phyloP scores from a whole-genome alignment of 352 stramenopile genomes.

The Globisporangium spinosum region DNA sequence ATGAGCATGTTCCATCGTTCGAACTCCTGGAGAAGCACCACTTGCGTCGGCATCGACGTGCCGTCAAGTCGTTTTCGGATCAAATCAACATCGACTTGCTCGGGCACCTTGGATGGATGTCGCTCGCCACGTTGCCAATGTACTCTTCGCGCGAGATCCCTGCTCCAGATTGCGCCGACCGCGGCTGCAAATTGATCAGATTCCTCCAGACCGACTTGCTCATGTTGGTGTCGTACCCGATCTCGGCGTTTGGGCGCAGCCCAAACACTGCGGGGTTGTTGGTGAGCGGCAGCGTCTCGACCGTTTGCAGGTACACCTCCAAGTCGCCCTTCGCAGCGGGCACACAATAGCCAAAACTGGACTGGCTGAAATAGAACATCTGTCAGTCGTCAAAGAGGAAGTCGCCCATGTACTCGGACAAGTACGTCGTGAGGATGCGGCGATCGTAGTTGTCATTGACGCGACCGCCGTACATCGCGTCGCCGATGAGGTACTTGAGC shows the following conservation, averaged over 20 bases:
- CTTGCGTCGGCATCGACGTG: constrained; percentile 84
- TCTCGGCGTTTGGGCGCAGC: constrained; percentile 95
- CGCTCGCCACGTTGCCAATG: constrained; percentile 86
- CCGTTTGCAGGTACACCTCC: constrained; percentile 70
- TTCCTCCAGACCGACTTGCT: constrained; percentile 93
- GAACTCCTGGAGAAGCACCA: constrained; percentile 94
- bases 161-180: constrained; percentile 60
- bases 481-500: constrained; percentile 94
- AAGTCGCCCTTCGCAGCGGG: constrained; percentile 45
- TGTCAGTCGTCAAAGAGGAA: constrained; percentile 95
- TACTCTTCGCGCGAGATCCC: constrained; percentile 92
- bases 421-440: constrained; percentile 91
- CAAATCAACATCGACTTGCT: constrained; percentile 83
- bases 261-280: constrained; percentile 95
- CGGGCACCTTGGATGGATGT: constrained; percentile 92
- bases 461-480: constrained; percentile 96
- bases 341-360: constrained; percentile 92
- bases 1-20: constrained; percentile 94
- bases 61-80: constrained; percentile 75
- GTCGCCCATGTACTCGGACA: constrained; percentile 96
- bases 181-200: constrained; percentile 91
- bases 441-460: constrained; percentile 96
- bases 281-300: constrained; percentile 91
- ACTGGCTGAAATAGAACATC: constrained; percentile 92
- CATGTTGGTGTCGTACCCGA: constrained; percentile 95